phyloP scores from a whole-genome alignment of 495 filamentous ascomycete species.

The Daldinia caldariorum region DNA sequence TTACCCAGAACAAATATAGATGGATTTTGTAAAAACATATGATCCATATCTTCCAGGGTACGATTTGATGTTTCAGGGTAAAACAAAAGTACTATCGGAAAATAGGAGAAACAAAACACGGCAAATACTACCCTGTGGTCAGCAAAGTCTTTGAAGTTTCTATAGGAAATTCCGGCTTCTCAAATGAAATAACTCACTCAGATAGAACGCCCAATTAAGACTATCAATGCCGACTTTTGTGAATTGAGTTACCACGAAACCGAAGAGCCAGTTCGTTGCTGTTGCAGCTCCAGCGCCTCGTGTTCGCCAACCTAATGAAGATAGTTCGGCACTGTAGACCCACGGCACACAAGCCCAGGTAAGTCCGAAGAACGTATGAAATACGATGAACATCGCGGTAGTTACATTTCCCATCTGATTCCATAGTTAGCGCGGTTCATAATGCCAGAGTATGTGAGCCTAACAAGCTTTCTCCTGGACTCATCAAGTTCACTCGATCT shows the following conservation, averaged over 20 bases:
- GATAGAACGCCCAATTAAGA: constrained; percentile 47
- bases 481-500: constrained; percentile 33
- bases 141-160: neutral
- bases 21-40: constrained; percentile 50
- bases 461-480: constrained; percentile 37
- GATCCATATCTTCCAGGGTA: constrained; percentile 52
- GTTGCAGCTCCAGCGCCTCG: constrained; percentile 53
- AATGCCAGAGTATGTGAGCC: neutral
- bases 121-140: constrained; percentile 41
- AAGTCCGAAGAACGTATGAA: constrained; percentile 47
- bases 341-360: constrained; percentile 47
- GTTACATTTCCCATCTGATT: constrained; percentile 44
- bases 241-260: constrained; percentile 52
- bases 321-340: constrained; percentile 52
- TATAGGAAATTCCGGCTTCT: too few relatives aligned
- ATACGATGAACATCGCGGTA: constrained; percentile 49
- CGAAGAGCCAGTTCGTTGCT: constrained; percentile 52
- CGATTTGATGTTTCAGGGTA: constrained; percentile 51
- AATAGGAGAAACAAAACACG: constrained; percentile 42
- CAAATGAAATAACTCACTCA: constrained; percentile 37
- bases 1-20: constrained; percentile 49
- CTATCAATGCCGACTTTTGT: constrained; percentile 49
- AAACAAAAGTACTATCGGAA: constrained; percentile 46
- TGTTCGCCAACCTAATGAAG: constrained; percentile 50
- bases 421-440: constrained; percentile 1